phyloP scores from a whole-genome alignment of 345 rosid species.

The Eucalyptus brandiana region DNA sequence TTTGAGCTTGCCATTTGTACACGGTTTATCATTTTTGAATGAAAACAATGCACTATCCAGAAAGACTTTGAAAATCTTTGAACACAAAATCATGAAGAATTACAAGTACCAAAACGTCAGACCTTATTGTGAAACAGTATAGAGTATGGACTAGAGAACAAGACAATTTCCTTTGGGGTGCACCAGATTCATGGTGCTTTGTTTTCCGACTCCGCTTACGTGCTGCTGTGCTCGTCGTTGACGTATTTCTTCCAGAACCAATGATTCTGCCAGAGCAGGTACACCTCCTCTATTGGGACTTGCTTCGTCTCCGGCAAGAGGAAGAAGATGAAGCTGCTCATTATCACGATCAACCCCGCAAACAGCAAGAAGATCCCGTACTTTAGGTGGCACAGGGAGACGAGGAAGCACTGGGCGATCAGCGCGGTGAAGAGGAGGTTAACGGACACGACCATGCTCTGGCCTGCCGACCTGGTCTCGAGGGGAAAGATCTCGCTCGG shows the following conservation, averaged over 20 bases:
- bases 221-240: not conserved
- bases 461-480: slow-evolving; percentile 93
- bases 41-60: not conserved
- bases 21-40: not conserved
- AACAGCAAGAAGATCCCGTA: slow-evolving; percentile 70
- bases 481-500: slow-evolving; percentile 85
- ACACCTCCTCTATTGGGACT: slow-evolving; percentile 77
- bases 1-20: not conserved
- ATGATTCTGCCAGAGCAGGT: slow-evolving; percentile 61
- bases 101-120: not conserved
- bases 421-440: slow-evolving; percentile 80
- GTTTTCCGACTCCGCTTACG: not conserved
- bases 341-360: slow-evolving; percentile 45
- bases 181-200: not conserved
- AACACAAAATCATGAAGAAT: not conserved
- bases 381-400: slow-evolving; percentile 54
- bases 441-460: slow-evolving; percentile 72
- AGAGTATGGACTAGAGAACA: not conserved
- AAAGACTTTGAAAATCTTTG: not conserved
- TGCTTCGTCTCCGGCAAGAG: slow-evolving; percentile 86
- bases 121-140: not conserved
- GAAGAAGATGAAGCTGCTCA: slow-evolving; percentile 71
- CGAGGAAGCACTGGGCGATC: slow-evolving; percentile 74
- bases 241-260: slow-evolving; percentile 81
- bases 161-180: not conserved